Conservation (phyloP, 139 green algal genomes). For the Monoraphidium neglectum region DNA sequence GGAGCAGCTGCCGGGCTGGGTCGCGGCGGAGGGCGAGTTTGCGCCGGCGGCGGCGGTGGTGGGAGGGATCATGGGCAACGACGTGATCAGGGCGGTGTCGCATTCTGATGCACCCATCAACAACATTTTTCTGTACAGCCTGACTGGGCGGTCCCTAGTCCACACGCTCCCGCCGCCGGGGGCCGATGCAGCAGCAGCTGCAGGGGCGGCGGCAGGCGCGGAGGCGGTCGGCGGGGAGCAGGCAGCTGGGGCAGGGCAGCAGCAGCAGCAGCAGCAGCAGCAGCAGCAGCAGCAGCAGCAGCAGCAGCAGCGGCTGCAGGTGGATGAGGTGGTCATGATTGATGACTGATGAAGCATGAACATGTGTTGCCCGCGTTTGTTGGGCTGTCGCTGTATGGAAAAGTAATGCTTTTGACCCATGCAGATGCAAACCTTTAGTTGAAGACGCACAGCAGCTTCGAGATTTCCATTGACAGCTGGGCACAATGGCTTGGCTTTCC, state of each 20-base stretch:
- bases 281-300: conserved; percentile 32
- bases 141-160: not conserved
- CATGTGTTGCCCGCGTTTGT: too few species aligned
- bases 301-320: conserved; percentile 13
- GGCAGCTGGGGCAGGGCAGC: not conserved
- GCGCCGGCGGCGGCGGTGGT: conserved; percentile 76
- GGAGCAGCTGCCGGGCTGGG: conserved; percentile 7
- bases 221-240: not conserved
- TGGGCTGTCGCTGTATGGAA: too few species aligned
- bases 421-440: too few species aligned
- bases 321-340: too few species aligned
- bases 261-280: not conserved
- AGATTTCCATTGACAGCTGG: too few species aligned
- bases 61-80: conserved; percentile 84
- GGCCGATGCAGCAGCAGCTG: not conserved
- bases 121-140: conserved; percentile 82
- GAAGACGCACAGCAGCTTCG: too few species aligned
- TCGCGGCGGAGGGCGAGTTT: conserved; percentile 17
- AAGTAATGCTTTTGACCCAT: too few species aligned
- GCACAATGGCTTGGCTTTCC: too few species aligned
- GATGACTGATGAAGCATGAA: too few species aligned
- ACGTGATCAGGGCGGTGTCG: conserved; percentile 81
- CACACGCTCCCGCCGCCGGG: not conserved
- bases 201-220: not conserved
- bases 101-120: conserved; percentile 67